Evolutionary conservation across 2,329 filamentous ascomycete genomes (phyloP).

Genomic region (Dactylellina parvicollis): DNA sequence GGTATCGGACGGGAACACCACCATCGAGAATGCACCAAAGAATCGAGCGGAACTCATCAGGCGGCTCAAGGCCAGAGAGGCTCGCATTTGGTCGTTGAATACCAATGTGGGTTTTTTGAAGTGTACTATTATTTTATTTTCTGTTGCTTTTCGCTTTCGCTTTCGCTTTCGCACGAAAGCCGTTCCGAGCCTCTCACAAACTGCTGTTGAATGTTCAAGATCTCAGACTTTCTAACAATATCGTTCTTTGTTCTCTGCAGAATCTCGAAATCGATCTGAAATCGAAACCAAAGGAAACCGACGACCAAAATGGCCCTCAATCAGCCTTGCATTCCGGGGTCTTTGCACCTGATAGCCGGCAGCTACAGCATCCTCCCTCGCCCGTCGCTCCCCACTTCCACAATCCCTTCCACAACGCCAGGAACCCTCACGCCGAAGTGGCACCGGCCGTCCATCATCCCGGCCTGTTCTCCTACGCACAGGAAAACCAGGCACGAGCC

Average conservation of each 20-base stretch:
- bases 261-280: slow-evolving; percentile 56
- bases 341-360: slow-evolving; percentile 66
- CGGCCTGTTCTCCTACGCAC: slow-evolving; percentile 27
- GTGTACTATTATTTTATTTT: slow-evolving; percentile 39
- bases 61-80: slow-evolving; percentile 80
- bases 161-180: slow-evolving; percentile 15
- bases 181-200: slow-evolving; percentile 53
- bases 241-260: slow-evolving; percentile 56
- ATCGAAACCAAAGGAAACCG: slow-evolving; percentile 57
- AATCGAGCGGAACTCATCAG: slow-evolving; percentile 84
- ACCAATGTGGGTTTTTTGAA: slow-evolving; percentile 65
- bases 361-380: slow-evolving; percentile 62
- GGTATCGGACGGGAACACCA: background rate
- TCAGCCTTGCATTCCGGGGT: slow-evolving; percentile 77
- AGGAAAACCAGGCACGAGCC: slow-evolving; percentile 55
- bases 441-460: slow-evolving; percentile 58
- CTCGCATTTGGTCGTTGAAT: slow-evolving; percentile 76
- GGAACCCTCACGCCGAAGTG: slow-evolving; percentile 69
- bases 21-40: slow-evolving; percentile 38
- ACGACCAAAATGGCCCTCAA: slow-evolving; percentile 73
- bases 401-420: slow-evolving; percentile 63
- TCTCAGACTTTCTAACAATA: background rate
- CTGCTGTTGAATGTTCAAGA: no score
- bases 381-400: slow-evolving; percentile 58
- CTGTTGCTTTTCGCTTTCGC: slow-evolving; percentile 5